Evolutionary conservation across 495 filamentous ascomycete genomes (phyloP), one percentile per base, ranked within the genome.

Genomic region (Neurospora pannonica): DNA sequence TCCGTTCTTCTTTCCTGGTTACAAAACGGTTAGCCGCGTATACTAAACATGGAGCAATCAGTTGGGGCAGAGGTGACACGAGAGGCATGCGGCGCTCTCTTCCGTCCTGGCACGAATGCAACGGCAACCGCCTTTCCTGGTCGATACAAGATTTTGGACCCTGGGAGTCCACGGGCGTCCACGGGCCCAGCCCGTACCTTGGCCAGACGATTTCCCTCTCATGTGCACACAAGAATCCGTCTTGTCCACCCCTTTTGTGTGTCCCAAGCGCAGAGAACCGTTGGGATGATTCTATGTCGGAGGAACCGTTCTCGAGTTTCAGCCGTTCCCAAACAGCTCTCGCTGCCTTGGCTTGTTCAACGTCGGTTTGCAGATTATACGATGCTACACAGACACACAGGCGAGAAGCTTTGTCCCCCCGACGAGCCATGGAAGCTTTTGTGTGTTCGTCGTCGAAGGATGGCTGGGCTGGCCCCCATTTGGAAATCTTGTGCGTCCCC

Each of bases 51-150:
- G 28, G 54, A 67, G 54, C 54, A 67, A 67, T 67, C 54, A 67
- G 54, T 36, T 34, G 54, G 54, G 28, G 54, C 54, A 67, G 15
- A 31, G 24, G 73, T 74, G 21, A 40, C 70, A 74, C 70, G 24
- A 72, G 54, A 39, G 34, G 36, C 73, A 71, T 48, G 39, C 73
- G 73, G 40, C 70, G 38, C 73, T 36, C 69, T 74, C 70, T 54
- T 74, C 71, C 71, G 62, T 43, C 71, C 43, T 75, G 31, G 10
- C 74, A 75, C 71, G 73, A 60, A 70, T 73, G 67, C 70, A 54
- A 70, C 62, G 34, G 70, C 71, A 19, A 71, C 43, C 70, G 19
- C 72, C 71, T 38, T 54, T 70, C 43, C 60, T 60, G 43, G 31
- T 42, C 48, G 71, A 71, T 67, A 73, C 67, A 72, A 71, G 74